Conservation (phyloP, 2,329 filamentous ascomycete genomes). For the Orbilia javanica region DNA sequence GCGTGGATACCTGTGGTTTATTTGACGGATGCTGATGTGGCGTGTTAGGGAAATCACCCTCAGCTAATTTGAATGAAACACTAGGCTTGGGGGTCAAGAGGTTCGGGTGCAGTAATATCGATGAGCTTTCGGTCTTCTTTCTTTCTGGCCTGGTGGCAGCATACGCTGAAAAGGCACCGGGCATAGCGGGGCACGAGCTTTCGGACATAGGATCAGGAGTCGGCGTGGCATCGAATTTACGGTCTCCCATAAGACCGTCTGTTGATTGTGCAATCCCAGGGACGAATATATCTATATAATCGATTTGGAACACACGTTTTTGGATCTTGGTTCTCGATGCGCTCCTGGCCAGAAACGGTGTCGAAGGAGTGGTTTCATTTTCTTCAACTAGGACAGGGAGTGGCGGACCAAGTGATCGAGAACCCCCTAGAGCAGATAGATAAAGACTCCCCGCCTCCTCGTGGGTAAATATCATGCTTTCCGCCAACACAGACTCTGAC, state of each 20-base stretch:
- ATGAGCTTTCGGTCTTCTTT: slow-evolving; percentile 20
- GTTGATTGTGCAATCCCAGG: slow-evolving; percentile 55
- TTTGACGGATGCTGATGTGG: not conserved
- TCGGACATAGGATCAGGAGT: slow-evolving; percentile 65
- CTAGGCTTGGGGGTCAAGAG: slow-evolving; percentile 34
- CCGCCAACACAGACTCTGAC: slow-evolving; percentile 69
- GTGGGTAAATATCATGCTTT: slow-evolving; percentile 80
- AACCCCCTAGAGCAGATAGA: slow-evolving; percentile 60
- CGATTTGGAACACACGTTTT: slow-evolving; percentile 64
- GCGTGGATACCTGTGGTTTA: not conserved
- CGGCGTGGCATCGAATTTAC: not conserved
- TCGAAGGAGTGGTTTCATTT: slow-evolving; percentile 13
- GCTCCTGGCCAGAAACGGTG: not conserved
- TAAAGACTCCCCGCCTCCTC: slow-evolving; percentile 90
- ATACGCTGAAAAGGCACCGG: slow-evolving; percentile 73
- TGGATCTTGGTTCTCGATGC: slow-evolving; percentile 60
- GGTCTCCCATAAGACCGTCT: not conserved
- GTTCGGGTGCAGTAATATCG: slow-evolving; percentile 50
- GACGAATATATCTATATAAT: slow-evolving; percentile 64
- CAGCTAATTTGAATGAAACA: slow-evolving; percentile 44
- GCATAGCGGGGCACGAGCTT: slow-evolving; percentile 71
- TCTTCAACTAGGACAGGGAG: slow-evolving; percentile 12
- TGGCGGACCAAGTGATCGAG: slow-evolving; percentile 50
- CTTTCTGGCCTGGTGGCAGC: slow-evolving; percentile 60
- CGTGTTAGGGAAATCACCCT: not conserved